Evolutionary conservation across 2,329 filamentous ascomycete species (phyloP).

Genomic region (Clarireedia monteithiana): DNA sequence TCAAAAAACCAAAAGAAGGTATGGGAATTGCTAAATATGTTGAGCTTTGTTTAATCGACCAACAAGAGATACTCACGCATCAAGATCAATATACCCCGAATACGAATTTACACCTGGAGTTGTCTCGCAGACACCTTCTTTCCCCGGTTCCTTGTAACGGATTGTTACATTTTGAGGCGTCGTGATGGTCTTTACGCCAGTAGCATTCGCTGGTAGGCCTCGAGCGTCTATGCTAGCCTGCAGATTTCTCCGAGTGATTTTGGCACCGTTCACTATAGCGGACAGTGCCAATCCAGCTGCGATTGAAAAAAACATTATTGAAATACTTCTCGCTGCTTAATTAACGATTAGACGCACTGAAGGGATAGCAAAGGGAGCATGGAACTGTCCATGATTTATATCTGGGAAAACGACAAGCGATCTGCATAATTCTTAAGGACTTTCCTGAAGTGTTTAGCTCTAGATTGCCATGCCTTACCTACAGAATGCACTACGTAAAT

Average conservation of each 20-base stretch:
- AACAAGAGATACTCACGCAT: conserved; percentile 11
- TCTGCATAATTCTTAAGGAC: background rate
- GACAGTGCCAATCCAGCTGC: conserved; percentile 10
- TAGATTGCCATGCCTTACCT: background rate
- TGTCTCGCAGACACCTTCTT: conserved; percentile 22
- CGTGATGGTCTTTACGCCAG: conserved; percentile 32
- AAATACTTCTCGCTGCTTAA: background rate
- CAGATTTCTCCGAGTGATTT: conserved; percentile 15
- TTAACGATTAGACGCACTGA: background rate
- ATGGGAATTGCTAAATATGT: conserved; percentile 28
- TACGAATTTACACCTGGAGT: conserved; percentile 26
- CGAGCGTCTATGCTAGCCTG: conserved; percentile 21
- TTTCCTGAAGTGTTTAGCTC: conserved; percentile 6
- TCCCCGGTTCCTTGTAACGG: conserved; percentile 39
- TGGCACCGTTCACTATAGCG: conserved; percentile 8
- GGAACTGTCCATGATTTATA: background rate
- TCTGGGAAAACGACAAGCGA: background rate
- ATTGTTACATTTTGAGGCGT: conserved; percentile 35
- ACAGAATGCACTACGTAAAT: background rate
- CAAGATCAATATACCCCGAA: conserved; percentile 24
- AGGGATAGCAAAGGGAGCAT: background rate
- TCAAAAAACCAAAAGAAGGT: conserved; percentile 45
- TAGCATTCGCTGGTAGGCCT: conserved; percentile 34
- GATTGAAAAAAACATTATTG: conserved; percentile 10
- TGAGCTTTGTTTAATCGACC: conserved; percentile 2